Percentiles rank a stretch among this genome's conserved stretches.
Evolutionary conservation across 768 basidiomycete genomes (phyloP).

Genomic region (Dendrothele bispora): DNA sequence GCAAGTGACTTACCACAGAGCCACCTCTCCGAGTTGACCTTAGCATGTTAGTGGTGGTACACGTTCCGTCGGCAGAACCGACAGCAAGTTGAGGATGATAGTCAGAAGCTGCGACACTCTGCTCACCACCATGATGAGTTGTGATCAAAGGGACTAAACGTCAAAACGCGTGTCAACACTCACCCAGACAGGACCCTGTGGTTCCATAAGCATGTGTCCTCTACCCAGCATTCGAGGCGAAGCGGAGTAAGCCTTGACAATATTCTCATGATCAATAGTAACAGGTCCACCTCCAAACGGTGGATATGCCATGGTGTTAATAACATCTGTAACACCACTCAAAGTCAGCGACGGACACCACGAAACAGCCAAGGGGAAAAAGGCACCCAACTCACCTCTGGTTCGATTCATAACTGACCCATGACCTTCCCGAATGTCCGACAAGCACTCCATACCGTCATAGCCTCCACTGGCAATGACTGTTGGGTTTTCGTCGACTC

Average conservation of each 20-base stretch:
- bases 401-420: slow-evolving; percentile 76
- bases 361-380: not conserved
- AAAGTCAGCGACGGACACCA: too few species aligned
- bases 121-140: too few species aligned
- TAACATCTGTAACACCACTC: slow-evolving; percentile 53
- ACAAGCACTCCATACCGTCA: slow-evolving; percentile 75
- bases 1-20: slow-evolving; percentile 53
- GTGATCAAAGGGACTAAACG: too few species aligned
- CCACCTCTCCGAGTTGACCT: slow-evolving; percentile 70
- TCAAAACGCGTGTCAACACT: slow-evolving; percentile 17
- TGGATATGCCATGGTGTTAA: slow-evolving; percentile 67
- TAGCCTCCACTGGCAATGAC: slow-evolving; percentile 78
- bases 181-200: slow-evolving; percentile 84
- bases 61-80: slow-evolving; percentile 82
- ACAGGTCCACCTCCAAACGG: slow-evolving; percentile 67
- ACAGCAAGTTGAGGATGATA: slow-evolving; percentile 86
- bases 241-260: slow-evolving; percentile 71
- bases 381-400: slow-evolving; percentile 47
- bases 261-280: slow-evolving; percentile 83
- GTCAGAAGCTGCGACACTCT: slow-evolving; percentile 78
- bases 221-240: slow-evolving; percentile 73
- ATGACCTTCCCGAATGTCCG: slow-evolving; percentile 72
- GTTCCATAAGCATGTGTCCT: slow-evolving; percentile 71
- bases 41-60: slow-evolving; percentile 71
- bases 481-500: slow-evolving; percentile 59